Conservation (phyloP, 2,329 filamentous ascomycete species). For the Phyllosticta capitalensis region DNA sequence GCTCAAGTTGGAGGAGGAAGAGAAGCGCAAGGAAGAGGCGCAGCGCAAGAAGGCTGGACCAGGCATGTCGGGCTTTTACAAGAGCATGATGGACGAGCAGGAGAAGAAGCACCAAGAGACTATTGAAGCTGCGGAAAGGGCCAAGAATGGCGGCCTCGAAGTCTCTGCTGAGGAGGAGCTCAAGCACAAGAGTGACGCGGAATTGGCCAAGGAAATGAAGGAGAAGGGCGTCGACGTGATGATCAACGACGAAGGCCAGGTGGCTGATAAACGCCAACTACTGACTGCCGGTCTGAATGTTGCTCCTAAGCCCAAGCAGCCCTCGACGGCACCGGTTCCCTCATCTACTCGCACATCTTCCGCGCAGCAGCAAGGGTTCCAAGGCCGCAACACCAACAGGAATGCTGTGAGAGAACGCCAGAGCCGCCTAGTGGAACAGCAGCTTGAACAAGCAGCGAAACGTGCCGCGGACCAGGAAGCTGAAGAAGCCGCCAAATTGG, state of each 20-base stretch:
- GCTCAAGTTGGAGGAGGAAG: constrained; percentile 59
- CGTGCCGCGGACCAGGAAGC: constrained; percentile 59
- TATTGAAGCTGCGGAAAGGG: constrained; percentile 52
- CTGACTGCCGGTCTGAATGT: constrained; percentile 69
- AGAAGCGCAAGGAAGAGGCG: constrained; percentile 54
- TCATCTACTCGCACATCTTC: constrained; percentile 16
- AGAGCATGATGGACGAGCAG: constrained; percentile 59
- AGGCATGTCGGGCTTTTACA: constrained; percentile 75
- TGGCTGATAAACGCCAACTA: constrained; percentile 76
- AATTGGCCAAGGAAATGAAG: constrained; percentile 59
- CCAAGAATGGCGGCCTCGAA: constrained; percentile 20
- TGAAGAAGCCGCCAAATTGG: constrained; percentile 52
- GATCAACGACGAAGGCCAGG: constrained; percentile 73
- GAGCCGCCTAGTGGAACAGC: constrained; percentile 67
- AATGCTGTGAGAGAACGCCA: constrained; percentile 66
- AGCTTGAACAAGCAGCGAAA: constrained; percentile 65
- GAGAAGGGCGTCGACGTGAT: constrained; percentile 54
- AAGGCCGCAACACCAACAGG: constrained; percentile 37
- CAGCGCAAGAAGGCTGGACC: constrained; percentile 56
- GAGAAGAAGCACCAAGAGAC: constrained; percentile 62
- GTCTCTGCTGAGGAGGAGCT: constrained; percentile 26
- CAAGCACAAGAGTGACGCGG: constrained; percentile 48
- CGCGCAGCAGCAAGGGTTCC: constrained; percentile 16
- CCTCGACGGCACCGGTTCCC: constrained; percentile 18
- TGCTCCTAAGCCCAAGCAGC: constrained; percentile 49